Base-by-base conservation (phyloP, 192 early-diverging fungal genomes). In the Gaertneriomyces sp. region DNA sequence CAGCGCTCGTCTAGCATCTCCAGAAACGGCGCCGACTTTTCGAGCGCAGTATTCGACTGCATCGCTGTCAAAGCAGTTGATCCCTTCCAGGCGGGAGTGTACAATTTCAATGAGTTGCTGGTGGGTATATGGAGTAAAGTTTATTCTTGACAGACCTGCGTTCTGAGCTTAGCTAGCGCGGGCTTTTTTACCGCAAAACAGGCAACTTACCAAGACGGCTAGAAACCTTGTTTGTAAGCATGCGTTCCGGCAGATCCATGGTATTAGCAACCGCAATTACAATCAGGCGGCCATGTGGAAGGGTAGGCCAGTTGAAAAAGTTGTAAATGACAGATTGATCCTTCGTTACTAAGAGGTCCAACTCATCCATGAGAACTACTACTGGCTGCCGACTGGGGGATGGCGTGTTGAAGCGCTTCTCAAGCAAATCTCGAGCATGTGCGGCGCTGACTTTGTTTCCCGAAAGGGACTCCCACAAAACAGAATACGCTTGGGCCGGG, bases 201-300 rank as follows among this genome's bases (percentile, higher is more conserved):
- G 52, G 58, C 7, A 52, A 50, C 53, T 47, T 80, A 85, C 91
- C 95, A 45, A 99, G 64, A 6, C 95, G 83, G 76, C 91, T 93
- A 2, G 93, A 90, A 16, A 97, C 87, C 68, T 92, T 92, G 73
- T 94, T 92, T 6, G 83, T 79, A 19, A 95, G 79, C 79, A 95
- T 84, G 53, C 94, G 84, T 66, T 98, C 95, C 0, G 95, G 95
- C 16, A 99, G 73, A 66, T 98, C 94, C 93, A 99, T 99, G 0
- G 95, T 97, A 72, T 99, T 99, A 42, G 97, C 96, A 57, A 99
- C 89, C 0, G 95, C 95, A 47, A 99, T 77, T 3, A 99, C 90
- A 64, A 97, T 90, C 11, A 99, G 73, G 61, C 87, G 80, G 11
- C 94, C 92, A 64, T 90, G 77, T 7, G 84, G 76, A 20, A 90